Evolutionary conservation across 345 rosid species (phyloP), one percentile per base, ranked within the genome.

Genomic region (Corchorus olitorius): DNA sequence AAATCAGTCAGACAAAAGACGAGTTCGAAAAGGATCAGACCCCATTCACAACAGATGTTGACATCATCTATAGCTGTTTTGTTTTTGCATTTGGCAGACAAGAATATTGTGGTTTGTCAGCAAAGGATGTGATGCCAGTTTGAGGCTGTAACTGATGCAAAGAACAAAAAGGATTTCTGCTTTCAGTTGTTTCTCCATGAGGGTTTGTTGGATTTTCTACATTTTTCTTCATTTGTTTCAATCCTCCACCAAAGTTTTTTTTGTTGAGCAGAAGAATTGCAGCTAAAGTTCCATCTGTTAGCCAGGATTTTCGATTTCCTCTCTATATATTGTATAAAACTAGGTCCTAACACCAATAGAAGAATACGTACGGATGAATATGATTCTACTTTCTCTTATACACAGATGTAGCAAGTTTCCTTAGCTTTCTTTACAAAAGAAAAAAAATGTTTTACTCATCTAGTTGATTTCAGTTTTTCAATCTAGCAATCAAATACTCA

Each of bases 21-120:
- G 81, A 63, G 88, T 89, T 79, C 78, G 85, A 58, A 87, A 75
- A 84, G 98, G 98, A 75, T 91, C 99, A 0, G 92, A 94, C 81
- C 98, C 98, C 55, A 94, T 94, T 75, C 98, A 90, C 86, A 93
- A 93, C 88, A 88, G 78, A 81, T 85, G 90, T 78, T 90, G 84
- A 86, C 58, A 65, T 39, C 46, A 68, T 14, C 52, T 72, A 78
- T 66, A 63, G 66, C 71, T 53, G 76, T 50, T 63, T 75, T 27
- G 27, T 27, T 41, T 53, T 8, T 39, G 43, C 20, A 49, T 60
- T 70, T 34, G 50, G 59, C 6, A 39, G 4, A 41, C 4, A 64
- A 27, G 33, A 76, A 50, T 64, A 2, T 19, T 56, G 52, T 33
- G 59, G 73, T 48, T 78, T 65, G 75, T 55, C 67, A 76, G 75